Conservation (phyloP, 2,329 filamentous ascomycete genomes). For the Proliferodiscus dingleyae region DNA sequence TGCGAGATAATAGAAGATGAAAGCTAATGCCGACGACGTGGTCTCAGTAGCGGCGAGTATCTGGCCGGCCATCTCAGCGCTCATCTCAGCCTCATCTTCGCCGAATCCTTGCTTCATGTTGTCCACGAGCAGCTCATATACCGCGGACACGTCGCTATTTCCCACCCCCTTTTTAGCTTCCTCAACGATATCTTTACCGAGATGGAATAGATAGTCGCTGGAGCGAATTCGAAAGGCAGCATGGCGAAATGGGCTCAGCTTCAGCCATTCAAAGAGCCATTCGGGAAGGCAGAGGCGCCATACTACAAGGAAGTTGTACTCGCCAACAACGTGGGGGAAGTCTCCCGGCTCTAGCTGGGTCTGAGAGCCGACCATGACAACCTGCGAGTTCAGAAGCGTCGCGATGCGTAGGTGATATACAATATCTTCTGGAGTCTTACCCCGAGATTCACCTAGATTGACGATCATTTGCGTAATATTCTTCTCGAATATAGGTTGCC, state of each 20-base stretch:
- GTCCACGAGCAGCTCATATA: constrained; percentile 3
- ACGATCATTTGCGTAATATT: constrained; percentile 8
- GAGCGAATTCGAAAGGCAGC: constrained; percentile 6
- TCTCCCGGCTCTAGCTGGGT: constrained; percentile 1
- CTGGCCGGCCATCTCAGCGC: constrained; percentile 8
- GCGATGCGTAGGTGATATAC: constrained; percentile 7
- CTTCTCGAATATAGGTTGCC: constrained; percentile 6
- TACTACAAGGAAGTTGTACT: constrained; percentile 15
- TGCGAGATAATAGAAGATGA: constrained; percentile 11
- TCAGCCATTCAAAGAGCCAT: constrained; percentile 10
- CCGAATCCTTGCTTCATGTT: not conserved
- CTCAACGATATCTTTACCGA: constrained; percentile 3
- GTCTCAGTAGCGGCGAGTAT: constrained; percentile 11
- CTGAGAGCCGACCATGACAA: constrained; percentile 9
- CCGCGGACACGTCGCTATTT: constrained; percentile 2
- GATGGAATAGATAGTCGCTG: constrained; percentile 8
- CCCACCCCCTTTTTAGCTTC: not conserved
- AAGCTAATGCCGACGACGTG: constrained; percentile 9
- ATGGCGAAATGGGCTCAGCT: constrained; percentile 4
- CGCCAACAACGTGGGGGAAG: constrained; percentile 12
- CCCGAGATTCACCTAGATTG: not conserved
- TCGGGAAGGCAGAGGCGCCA: constrained; percentile 12
- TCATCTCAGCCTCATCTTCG: not conserved
- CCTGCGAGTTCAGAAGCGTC: constrained; percentile 8
- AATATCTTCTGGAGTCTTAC: constrained; percentile 7